These are phyloP conservation scores for Logfia minima DNA, from an alignment of 129 eudicot genomes.

Conservation along the genomic window DNA sequence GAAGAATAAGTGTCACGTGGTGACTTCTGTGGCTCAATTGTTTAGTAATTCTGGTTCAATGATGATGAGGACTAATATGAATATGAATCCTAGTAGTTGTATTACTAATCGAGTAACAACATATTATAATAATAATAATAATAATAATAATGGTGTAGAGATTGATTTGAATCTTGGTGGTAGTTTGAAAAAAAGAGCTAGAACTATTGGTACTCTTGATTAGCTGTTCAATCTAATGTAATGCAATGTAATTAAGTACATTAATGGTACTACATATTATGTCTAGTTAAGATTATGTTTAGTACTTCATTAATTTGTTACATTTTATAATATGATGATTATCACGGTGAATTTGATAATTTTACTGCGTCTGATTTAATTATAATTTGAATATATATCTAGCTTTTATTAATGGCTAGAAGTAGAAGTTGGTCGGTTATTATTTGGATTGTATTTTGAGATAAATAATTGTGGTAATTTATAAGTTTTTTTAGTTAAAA, in stretches of 20 bases:
- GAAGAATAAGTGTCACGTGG: slow-evolving; percentile 30
- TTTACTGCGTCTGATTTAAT: too few species aligned
- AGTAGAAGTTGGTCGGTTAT: too few species aligned
- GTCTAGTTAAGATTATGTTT: neutral
- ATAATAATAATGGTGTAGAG: slow-evolving; percentile 3
- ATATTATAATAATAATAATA: too few species aligned
- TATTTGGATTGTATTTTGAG: too few species aligned
- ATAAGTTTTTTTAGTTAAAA: too few species aligned
- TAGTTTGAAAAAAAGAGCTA: slow-evolving; percentile 9
- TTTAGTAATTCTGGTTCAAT: slow-evolving; percentile 41
- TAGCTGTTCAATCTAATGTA: neutral
- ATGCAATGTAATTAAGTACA: slow-evolving; percentile 21
- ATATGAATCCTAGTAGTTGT: slow-evolving; percentile 1
- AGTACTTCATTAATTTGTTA: too few species aligned
- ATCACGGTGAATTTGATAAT: too few species aligned
- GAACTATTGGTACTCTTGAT: slow-evolving; percentile 16
- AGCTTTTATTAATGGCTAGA: too few species aligned
- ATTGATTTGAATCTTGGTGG: slow-evolving; percentile 30
- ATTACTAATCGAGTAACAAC: neutral
- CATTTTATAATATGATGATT: too few species aligned
- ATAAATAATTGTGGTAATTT: too few species aligned
- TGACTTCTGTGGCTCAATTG: slow-evolving; percentile 59
- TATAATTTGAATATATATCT: too few species aligned
- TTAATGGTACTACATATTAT: slow-evolving; percentile 11
- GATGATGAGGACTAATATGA: slow-evolving; percentile 15